Conservation (phyloP, 129 eudicot species). For the Glebionis coronaria region DNA sequence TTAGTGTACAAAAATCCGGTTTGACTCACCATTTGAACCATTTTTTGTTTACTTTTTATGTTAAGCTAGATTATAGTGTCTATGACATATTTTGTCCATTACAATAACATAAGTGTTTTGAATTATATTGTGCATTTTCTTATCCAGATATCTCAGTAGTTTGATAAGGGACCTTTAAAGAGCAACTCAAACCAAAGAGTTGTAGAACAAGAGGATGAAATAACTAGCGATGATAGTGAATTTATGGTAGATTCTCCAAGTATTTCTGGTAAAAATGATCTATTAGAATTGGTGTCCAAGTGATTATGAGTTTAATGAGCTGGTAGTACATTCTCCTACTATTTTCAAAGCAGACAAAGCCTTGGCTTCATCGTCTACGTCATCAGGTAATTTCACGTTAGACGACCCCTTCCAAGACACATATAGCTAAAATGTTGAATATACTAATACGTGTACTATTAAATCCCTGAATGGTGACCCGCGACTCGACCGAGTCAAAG, state of each 20-base stretch:
- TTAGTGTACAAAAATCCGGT: no score
- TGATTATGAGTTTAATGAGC: no score
- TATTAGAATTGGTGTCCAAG: no score
- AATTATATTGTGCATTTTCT: constrained; percentile 5
- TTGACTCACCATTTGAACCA: no score
- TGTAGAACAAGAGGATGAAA: no score
- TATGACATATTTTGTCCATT: neutral
- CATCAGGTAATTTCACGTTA: constrained; percentile 33
- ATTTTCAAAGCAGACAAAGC: constrained; percentile 9
- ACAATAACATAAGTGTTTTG: neutral
- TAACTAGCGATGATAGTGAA: no score
- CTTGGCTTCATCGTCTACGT: constrained; percentile 31
- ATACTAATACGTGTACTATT: constrained; percentile 3
- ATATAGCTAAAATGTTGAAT: constrained; percentile 24
- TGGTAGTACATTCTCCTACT: no score
- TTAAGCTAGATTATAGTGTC: neutral
- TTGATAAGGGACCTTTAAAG: constrained; percentile 26
- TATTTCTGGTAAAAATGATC: no score
- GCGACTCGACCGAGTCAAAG: no score
- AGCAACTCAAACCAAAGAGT: no score
- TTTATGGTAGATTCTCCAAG: no score
- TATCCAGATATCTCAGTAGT: constrained; percentile 22
- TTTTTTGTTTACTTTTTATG: neutral
- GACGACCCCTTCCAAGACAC: constrained; percentile 27
- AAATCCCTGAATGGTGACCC: constrained; percentile 60